Percentiles rank a stretch among this genome's conserved stretches.
Conservation (phyloP, 1,284 basidiomycete genomes). For the Hemileccinum hortonii region DNA sequence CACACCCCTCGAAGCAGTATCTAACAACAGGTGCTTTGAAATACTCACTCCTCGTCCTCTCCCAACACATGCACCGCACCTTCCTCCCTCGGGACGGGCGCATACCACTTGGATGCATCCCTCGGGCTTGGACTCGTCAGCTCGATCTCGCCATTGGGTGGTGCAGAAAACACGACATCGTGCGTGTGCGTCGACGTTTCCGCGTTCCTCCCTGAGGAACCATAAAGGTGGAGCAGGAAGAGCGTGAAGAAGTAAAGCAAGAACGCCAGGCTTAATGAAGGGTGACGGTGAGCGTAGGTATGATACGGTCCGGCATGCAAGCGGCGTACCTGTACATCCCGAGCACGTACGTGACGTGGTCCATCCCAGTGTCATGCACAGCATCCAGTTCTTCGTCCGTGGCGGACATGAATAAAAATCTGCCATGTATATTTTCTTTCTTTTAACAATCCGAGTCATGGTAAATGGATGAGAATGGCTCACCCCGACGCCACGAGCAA, state of each 20-base stretch:
- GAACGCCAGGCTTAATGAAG: conserved; percentile 59
- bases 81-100: conserved; percentile 37
- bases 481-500: conserved; percentile 66
- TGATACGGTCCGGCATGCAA: background rate
- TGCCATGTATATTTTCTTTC: conserved; percentile 15
- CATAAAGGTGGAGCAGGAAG: conserved; percentile 57
- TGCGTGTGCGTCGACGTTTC: conserved; percentile 12
- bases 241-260: conserved; percentile 72
- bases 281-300: background rate
- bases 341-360: conserved; percentile 86
- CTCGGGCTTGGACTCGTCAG: conserved; percentile 23
- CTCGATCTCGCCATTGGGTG: conserved; percentile 30
- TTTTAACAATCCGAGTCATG: background rate
- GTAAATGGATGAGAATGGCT: conserved; percentile 6
- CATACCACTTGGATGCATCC: conserved; percentile 42
- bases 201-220: conserved; percentile 61
- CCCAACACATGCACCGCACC: conserved; percentile 35
- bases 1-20: too few species aligned
- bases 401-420: conserved; percentile 84
- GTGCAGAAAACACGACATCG: conserved; percentile 22
- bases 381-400: conserved; percentile 85
- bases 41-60: too few species aligned
- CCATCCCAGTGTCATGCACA: conserved; percentile 70
- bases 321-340: conserved; percentile 68
- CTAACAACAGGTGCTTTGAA: too few species aligned